phyloP scores from a whole-genome alignment of 108 stramenopile species.

The Aurantiochytrium sp. region DNA sequence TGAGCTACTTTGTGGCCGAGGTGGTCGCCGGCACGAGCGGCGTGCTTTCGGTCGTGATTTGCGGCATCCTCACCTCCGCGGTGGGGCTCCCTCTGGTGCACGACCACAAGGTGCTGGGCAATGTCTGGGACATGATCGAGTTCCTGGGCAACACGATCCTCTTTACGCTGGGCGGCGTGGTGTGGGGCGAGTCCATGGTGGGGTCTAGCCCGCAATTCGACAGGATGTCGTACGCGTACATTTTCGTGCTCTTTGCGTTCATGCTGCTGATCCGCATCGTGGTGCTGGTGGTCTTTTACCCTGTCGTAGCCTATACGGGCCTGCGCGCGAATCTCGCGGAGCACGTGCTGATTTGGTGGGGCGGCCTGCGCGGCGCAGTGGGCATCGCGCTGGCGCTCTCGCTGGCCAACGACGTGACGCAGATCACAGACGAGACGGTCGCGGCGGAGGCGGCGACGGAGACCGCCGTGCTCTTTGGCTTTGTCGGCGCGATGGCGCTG shows the following conservation, averaged over 20 bases:
- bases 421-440: background rate
- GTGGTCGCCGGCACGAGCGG: conserved; percentile 62
- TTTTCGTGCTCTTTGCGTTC: conserved; percentile 52
- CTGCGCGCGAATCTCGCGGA: conserved; percentile 29
- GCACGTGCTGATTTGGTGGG: conserved; percentile 43
- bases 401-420: conserved; percentile 37
- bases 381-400: conserved; percentile 55
- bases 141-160: conserved; percentile 77
- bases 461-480: conserved; percentile 39
- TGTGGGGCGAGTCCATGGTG: conserved; percentile 66
- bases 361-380: conserved; percentile 51
- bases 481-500: conserved; percentile 58
- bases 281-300: conserved; percentile 60
- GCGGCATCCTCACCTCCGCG: conserved; percentile 63
- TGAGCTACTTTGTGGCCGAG: conserved; percentile 73
- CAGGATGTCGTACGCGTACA: conserved; percentile 54
- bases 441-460: conserved; percentile 26
- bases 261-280: conserved; percentile 62
- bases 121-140: conserved; percentile 73
- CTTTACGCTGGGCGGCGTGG: conserved; percentile 75
- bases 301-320: conserved; percentile 52
- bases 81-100: conserved; percentile 57
- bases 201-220: conserved; percentile 43
- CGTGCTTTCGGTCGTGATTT: conserved; percentile 67
- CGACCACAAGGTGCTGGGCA: conserved; percentile 64